Evolutionary conservation across 805 yeast genomes (phyloP).

Genomic region (Saturnispora quitensis): DNA sequence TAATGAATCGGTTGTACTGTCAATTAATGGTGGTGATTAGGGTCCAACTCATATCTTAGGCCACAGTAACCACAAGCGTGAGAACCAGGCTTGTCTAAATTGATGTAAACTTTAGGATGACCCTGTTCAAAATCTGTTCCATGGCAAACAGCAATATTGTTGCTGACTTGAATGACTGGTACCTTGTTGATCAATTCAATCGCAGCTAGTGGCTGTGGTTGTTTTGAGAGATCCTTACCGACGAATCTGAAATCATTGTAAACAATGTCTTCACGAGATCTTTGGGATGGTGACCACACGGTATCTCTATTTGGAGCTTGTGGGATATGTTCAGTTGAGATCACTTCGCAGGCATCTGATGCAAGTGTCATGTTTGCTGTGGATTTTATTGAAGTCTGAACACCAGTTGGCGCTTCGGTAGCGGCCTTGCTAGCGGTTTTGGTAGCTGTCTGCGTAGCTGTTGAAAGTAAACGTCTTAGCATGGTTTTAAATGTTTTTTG

Average conservation of each 20-base stretch:
- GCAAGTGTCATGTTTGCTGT: slow-evolving; percentile 5
- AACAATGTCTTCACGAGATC: slow-evolving; percentile 46
- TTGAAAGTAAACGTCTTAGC: slow-evolving; percentile 12
- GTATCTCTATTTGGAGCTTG: slow-evolving; percentile 72
- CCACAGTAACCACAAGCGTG: slow-evolving; percentile 80
- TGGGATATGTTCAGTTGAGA: slow-evolving; percentile 11
- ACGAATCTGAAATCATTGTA: slow-evolving; percentile 54
- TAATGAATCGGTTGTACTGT: not conserved
- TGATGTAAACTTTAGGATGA: slow-evolving; percentile 76
- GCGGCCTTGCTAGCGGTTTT: slow-evolving; percentile 12
- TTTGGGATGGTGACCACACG: slow-evolving; percentile 69
- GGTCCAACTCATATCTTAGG: slow-evolving; percentile 44
- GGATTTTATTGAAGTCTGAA: not conserved
- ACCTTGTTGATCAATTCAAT: slow-evolving; percentile 71
- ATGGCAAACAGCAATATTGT: slow-evolving; percentile 68
- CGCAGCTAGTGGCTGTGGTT: slow-evolving; percentile 78
- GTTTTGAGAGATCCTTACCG: slow-evolving; percentile 55
- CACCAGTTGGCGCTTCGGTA: slow-evolving; percentile 7
- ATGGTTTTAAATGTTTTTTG: not conserved
- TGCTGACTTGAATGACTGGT: slow-evolving; percentile 55
- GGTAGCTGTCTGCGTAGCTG: slow-evolving; percentile 11
- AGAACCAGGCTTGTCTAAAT: slow-evolving; percentile 66
- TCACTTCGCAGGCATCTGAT: slow-evolving; percentile 13
- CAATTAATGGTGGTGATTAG: slow-evolving; percentile 8
- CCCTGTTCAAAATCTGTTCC: slow-evolving; percentile 76